A percentile compares a stretch with the other conserved stretches of the same genome.
These are phyloP conservation scores for Apiospora hydei DNA, from an alignment of 2,329 filamentous ascomycete species.

Conservation along the genomic window DNA sequence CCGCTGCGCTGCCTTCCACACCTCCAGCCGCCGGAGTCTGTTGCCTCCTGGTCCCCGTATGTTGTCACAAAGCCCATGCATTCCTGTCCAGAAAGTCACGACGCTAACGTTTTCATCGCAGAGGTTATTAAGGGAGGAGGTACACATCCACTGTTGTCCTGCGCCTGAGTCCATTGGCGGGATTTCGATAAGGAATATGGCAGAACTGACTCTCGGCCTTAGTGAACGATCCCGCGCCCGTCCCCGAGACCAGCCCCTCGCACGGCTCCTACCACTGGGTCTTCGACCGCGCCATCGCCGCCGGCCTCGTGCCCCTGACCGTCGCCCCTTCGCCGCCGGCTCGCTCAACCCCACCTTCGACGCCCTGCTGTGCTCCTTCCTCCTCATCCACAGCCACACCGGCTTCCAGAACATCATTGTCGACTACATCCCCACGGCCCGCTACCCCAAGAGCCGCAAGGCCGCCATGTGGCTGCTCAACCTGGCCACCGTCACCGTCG, in stretches of 20 bases:
- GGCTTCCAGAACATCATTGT: constrained; percentile 90
- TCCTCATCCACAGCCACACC: constrained; percentile 94
- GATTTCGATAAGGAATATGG: too few species aligned
- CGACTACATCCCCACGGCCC: constrained; percentile 85
- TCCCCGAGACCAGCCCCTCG: constrained; percentile 75
- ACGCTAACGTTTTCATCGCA: constrained; percentile 56
- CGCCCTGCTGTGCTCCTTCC: constrained; percentile 79
- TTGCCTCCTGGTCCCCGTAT: constrained; percentile 87
- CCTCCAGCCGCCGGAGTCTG: constrained; percentile 75
- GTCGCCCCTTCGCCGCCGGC: constrained; percentile 89
- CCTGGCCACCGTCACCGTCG: constrained; percentile 78
- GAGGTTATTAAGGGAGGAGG: constrained; percentile 78
- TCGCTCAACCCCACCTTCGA: constrained; percentile 90
- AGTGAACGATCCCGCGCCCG: constrained; percentile 86
- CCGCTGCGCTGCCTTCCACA: constrained; percentile 84
- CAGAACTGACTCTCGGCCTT: constrained; percentile 28
- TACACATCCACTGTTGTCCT: constrained; percentile 50
- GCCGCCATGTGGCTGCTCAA: constrained; percentile 81
- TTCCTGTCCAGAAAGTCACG: neutral
- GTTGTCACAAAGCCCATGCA: constrained; percentile 43
- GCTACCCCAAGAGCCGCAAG: constrained; percentile 72
- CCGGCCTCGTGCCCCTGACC: constrained; percentile 83
- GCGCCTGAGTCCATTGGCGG: neutral
- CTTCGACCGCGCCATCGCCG: constrained; percentile 87
- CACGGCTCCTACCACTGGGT: constrained; percentile 99